phyloP scores from a whole-genome alignment of 2,329 filamentous ascomycete genomes.

The Ophidiomyces ophidiicola region DNA sequence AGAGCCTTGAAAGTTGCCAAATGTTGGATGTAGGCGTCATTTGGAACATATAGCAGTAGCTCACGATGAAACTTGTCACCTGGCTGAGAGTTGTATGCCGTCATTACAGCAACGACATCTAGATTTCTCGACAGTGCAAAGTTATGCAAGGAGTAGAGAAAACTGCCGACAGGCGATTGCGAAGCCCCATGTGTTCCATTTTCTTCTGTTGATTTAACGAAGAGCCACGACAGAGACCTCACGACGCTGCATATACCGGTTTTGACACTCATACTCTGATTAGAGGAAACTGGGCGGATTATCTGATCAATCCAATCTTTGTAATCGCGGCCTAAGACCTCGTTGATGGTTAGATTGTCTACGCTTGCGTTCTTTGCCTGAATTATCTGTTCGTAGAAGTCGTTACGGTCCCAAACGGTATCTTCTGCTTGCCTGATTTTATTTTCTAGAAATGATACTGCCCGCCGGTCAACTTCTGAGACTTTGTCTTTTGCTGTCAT shows the following conservation, averaged over 20 bases:
- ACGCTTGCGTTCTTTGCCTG: constrained; percentile 45
- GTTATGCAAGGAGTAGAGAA: constrained; percentile 31
- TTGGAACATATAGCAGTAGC: constrained; percentile 40
- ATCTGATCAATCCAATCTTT: constrained; percentile 45
- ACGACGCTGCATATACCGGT: constrained; percentile 50
- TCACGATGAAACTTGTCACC: constrained; percentile 39
- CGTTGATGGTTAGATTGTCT: constrained; percentile 40
- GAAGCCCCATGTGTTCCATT: not conserved
- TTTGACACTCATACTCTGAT: constrained; percentile 20
- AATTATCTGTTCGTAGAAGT: constrained; percentile 42
- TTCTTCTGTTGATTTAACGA: constrained; percentile 35
- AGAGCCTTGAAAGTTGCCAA: constrained; percentile 36
- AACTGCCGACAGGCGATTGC: constrained; percentile 15
- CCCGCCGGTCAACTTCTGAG: constrained; percentile 38
- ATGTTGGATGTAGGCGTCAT: constrained; percentile 28
- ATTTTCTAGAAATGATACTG: constrained; percentile 40
- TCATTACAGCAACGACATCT: constrained; percentile 49
- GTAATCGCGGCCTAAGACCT: constrained; percentile 51
- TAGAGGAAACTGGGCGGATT: constrained; percentile 17
- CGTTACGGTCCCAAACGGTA: constrained; percentile 33
- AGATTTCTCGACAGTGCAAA: constrained; percentile 39
- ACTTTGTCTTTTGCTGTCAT: constrained; percentile 35
- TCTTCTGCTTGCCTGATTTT: constrained; percentile 23
- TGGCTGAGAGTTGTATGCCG: constrained; percentile 39
- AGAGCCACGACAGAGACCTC: constrained; percentile 43